A percentile compares a stretch with the other conserved stretches of the same genome.
These are phyloP conservation scores for Arabis hirsuta DNA, from an alignment of 345 rosid species.

Conservation along the genomic window DNA sequence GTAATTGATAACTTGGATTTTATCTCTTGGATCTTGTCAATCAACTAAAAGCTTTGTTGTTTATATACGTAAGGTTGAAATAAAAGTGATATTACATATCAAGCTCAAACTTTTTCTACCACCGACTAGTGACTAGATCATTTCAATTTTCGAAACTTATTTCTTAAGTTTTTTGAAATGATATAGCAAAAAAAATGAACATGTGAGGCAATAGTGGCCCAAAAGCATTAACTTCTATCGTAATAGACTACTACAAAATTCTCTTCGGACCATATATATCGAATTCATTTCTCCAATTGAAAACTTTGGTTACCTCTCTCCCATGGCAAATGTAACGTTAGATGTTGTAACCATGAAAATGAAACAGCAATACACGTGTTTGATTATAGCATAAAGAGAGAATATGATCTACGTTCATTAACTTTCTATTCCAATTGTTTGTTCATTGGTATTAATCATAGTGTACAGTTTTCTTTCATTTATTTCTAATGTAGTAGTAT, in stretches of 20 bases:
- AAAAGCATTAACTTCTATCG: slow-evolving; percentile 36
- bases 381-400: neutral
- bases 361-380: slow-evolving; percentile 3
- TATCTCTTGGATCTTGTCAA: slow-evolving; percentile 38
- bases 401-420: no score
- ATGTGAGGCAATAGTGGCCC: slow-evolving; percentile 33
- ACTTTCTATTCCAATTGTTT: no score
- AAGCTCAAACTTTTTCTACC: slow-evolving; percentile 21
- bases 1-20: slow-evolving; percentile 21
- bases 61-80: slow-evolving; percentile 12
- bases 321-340: slow-evolving; percentile 37
- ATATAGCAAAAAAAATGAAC: neutral
- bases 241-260: slow-evolving; percentile 7
- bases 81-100: neutral
- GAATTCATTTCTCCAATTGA: slow-evolving; percentile 31
- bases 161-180: neutral
- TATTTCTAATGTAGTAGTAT: no score
- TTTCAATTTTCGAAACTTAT: neutral
- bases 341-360: slow-evolving; percentile 26
- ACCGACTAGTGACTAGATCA: slow-evolving; percentile 36
- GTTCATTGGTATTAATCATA: no score
- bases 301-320: slow-evolving; percentile 35
- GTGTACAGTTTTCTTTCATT: no score
- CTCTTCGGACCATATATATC: neutral
- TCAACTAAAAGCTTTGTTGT: slow-evolving; percentile 34